Evolutionary conservation across 106 monocot species (phyloP), one percentile per base, ranked within the genome.

Genomic region (Dendrobium catenatum): DNA sequence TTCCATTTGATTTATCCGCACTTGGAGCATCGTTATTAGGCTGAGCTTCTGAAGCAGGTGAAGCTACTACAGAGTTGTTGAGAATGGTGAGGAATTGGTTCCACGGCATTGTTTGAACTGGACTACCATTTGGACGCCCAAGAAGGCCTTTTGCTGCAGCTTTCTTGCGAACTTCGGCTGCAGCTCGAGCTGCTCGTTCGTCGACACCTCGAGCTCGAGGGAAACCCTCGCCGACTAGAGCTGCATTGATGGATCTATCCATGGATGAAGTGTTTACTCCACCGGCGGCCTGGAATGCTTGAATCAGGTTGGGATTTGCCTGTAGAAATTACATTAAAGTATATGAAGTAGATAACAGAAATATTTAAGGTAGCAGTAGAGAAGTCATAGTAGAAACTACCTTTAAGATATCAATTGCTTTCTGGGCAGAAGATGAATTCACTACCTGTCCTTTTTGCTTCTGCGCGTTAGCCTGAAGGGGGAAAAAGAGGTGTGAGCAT

Each of bases 401-500:
- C 90, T 93, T 99, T 43, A 99, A 83, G 22, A 99, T 82, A 85
- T 95, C 91, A 80, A 99, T 87, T 75, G 99, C 91, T 55, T 93
- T 93, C 75, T 92, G 90, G 10, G 94, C 86, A 80, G 95, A 91
- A 46, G 90, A 55, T 77, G 91, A 44, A 83, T 89, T 84, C 20
- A 82, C 86, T n/a, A 74, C 75, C 75, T 89, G 90, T 13, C 92
- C 89, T 75, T 99, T 99, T 46, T 93, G 99, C 86, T 95, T 99
- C 89, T 95, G 93, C 41, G 89, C 89, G 86, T 86, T 93, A 61
- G 80, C 86, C 94, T 93, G 87, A 24, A 75, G 27, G 44, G 82
- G 13, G 17, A 26, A 67, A 70, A 70, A 2, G 15, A 70, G 16
- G 3, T 37, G 4, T 61, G 4, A 61, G 8, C 61, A 22, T 22